These are phyloP conservation scores for Umbelopsis vinacea DNA, from an alignment of 192 early-diverging fungal species.

Conservation along the genomic window DNA sequence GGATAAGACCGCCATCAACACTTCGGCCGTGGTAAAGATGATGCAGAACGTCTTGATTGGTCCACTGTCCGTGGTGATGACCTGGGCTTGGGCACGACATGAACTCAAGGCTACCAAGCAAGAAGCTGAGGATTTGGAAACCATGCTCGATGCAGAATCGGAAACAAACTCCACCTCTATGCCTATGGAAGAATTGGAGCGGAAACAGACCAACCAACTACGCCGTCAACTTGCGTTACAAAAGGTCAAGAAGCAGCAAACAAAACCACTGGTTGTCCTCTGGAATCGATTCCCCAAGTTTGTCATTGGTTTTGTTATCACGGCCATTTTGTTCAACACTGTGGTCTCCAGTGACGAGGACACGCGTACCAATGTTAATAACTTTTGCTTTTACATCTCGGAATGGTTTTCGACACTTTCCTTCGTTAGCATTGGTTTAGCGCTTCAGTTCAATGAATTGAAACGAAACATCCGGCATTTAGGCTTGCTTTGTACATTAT, in stretches of 20 bases:
- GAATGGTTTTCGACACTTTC: constrained; percentile 59
- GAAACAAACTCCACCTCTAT: background rate
- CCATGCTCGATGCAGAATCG: background rate
- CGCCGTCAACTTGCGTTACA: constrained; percentile 33
- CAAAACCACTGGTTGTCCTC: constrained; percentile 30
- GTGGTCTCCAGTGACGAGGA: constrained; percentile 36
- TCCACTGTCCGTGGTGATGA: constrained; percentile 52
- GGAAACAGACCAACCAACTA: constrained; percentile 16
- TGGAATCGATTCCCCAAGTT: constrained; percentile 60
- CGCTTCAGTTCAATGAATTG: constrained; percentile 53
- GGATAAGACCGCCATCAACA: constrained; percentile 47
- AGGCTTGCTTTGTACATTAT: constrained; percentile 49
- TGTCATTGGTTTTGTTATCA: constrained; percentile 53
- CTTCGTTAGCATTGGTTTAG: constrained; percentile 58
- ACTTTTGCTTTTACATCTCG: constrained; percentile 54
- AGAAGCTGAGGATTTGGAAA: constrained; percentile 20
- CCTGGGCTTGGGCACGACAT: constrained; percentile 50
- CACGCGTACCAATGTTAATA: constrained; percentile 40
- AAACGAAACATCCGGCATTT: constrained; percentile 44
- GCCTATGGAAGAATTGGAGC: constrained; percentile 15
- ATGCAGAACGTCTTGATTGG: constrained; percentile 60
- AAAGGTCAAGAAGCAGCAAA: constrained; percentile 15
- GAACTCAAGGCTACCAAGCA: constrained; percentile 31
- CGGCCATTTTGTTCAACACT: constrained; percentile 55
- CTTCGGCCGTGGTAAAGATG: constrained; percentile 59